Conservation (phyloP, 192 early-diverging fungal genomes). For the Ramicandelaber brevisporus region DNA sequence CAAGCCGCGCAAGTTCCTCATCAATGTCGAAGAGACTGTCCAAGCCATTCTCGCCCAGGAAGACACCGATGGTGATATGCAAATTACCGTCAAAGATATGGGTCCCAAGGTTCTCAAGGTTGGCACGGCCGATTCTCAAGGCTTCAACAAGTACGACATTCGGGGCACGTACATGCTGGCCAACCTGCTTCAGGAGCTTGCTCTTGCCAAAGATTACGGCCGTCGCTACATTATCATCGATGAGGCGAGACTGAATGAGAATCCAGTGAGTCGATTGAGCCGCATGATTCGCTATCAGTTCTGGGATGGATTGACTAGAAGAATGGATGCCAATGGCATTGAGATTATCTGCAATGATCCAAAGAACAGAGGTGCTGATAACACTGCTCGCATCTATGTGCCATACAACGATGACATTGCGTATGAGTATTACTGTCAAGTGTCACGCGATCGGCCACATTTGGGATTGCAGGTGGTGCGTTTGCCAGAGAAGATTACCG, state of each 20-base stretch:
- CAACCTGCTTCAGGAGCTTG: constrained; percentile 86
- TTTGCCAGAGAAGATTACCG: constrained; percentile 66
- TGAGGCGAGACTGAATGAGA: constrained; percentile 76
- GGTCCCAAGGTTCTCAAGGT: constrained; percentile 77
- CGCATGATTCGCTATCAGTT: constrained; percentile 81
- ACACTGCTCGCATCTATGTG: constrained; percentile 74
- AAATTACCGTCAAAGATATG: constrained; percentile 77
- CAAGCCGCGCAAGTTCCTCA: constrained; percentile 46
- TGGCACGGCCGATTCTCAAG: constrained; percentile 62
- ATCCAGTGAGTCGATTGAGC: constrained; percentile 70
- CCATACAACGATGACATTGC: constrained; percentile 56
- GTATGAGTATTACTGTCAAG: constrained; percentile 50
- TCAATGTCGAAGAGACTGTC: constrained; percentile 66
- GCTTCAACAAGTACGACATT: constrained; percentile 68
- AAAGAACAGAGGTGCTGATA: constrained; percentile 58
- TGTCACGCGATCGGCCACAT: constrained; percentile 32
- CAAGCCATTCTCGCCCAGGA: constrained; percentile 65
- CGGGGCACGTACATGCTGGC: constrained; percentile 88
- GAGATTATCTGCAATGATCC: constrained; percentile 79
- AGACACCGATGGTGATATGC: constrained; percentile 82
- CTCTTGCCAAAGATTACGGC: constrained; percentile 67
- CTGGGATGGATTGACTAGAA: constrained; percentile 87
- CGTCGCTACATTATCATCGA: constrained; percentile 69
- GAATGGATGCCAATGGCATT: constrained; percentile 61
- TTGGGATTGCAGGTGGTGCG: constrained; percentile 51